Conservation (phyloP, 805 yeast species). For the Blastobotrys robertii region DNA sequence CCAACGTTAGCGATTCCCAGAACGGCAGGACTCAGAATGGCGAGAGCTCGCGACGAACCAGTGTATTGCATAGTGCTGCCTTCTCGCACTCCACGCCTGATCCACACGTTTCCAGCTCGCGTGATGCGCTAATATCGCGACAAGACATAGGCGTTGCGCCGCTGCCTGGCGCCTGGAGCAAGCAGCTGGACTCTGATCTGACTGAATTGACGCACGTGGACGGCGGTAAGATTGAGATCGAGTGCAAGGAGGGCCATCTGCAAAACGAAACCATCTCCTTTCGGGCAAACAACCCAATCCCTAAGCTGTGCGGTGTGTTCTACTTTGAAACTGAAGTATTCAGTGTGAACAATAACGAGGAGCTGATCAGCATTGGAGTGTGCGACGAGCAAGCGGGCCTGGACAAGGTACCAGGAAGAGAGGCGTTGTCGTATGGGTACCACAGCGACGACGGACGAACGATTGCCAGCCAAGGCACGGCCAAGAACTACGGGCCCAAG, state of each 20-base stretch:
- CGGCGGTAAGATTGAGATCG: conserved; percentile 6
- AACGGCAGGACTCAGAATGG: background rate
- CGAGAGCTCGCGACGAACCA: background rate
- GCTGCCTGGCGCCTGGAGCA: conserved; percentile 17
- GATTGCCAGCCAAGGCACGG: conserved; percentile 30
- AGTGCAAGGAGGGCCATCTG: background rate
- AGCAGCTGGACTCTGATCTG: conserved; percentile 9
- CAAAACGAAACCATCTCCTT: conserved; percentile 15
- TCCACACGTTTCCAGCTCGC: background rate
- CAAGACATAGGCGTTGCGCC: conserved; percentile 14
- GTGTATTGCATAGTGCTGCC: conserved; percentile 1
- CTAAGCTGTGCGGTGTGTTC: conserved; percentile 36
- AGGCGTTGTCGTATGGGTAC: conserved; percentile 40
- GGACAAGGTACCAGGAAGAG: conserved; percentile 39
- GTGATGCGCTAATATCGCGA: conserved; percentile 2
- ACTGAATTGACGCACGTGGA: conserved; percentile 6
- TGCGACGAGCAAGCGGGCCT: conserved; percentile 27
- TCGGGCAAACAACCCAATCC: conserved; percentile 30
- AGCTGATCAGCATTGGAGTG: conserved; percentile 39
- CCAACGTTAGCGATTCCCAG: background rate
- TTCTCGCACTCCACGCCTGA: conserved; percentile 1
- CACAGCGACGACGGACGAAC: conserved; percentile 44
- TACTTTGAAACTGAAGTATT: conserved; percentile 41
- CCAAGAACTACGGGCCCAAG: conserved; percentile 33
- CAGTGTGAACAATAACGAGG: conserved; percentile 28